Evolutionary conservation across 805 yeast species (phyloP).

Genomic region (Wickerhamiella australiensis): DNA sequence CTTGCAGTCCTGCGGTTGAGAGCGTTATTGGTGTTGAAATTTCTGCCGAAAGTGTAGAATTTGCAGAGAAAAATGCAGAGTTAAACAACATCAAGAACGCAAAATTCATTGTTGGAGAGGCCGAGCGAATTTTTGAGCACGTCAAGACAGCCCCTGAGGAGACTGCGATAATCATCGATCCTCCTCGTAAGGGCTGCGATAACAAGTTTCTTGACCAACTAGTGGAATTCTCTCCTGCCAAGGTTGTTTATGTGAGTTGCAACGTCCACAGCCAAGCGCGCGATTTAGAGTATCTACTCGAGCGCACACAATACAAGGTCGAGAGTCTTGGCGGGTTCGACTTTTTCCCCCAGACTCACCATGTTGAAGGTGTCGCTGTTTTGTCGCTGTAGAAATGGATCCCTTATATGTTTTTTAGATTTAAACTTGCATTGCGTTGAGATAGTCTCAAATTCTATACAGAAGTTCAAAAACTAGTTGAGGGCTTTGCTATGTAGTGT

Average conservation of each 20-base stretch:
- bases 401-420: not conserved
- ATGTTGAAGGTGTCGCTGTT: constrained; percentile 80
- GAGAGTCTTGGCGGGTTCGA: constrained; percentile 90
- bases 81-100: constrained; percentile 68
- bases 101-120: constrained; percentile 78
- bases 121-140: constrained; percentile 73
- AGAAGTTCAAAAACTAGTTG: too few species aligned
- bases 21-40: constrained; percentile 89
- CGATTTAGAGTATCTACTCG: constrained; percentile 79
- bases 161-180: constrained; percentile 88
- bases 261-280: constrained; percentile 97
- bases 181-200: constrained; percentile 96
- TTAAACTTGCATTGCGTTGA: not conserved
- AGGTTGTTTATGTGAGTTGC: constrained; percentile 89
- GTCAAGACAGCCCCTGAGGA: constrained; percentile 49
- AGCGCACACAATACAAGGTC: constrained; percentile 42
- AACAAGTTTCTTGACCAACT: constrained; percentile 75
- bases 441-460: not conserved
- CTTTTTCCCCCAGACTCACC: constrained; percentile 92
- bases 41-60: constrained; percentile 77
- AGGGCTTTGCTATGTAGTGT: too few species aligned
- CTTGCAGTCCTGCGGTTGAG: constrained; percentile 72
- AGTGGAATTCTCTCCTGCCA: constrained; percentile 68
- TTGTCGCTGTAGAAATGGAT: constrained; percentile 24
- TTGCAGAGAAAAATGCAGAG: constrained; percentile 72